Evolutionary conservation across 2,329 filamentous ascomycete genomes (phyloP).

Genomic region (Trichophyton schoenleinii): DNA sequence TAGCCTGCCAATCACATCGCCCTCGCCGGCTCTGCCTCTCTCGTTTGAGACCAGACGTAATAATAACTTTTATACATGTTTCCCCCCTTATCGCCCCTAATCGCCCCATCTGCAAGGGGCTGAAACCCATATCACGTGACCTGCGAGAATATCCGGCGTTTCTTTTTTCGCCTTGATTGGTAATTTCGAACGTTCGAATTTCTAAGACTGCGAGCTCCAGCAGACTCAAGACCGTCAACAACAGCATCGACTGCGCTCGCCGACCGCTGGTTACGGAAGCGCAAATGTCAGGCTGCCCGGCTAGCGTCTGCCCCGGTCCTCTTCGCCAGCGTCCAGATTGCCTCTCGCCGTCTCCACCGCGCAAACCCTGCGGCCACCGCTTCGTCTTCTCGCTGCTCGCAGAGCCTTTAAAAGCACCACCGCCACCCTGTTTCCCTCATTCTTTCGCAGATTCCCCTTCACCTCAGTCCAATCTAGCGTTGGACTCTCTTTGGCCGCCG

Average conservation of each 20-base stretch:
- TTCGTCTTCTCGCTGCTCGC: not conserved
- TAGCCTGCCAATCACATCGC: too few relatives aligned
- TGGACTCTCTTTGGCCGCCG: constrained; percentile 59
- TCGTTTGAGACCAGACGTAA: too few relatives aligned
- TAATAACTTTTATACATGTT: too few relatives aligned
- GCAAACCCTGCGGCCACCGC: not conserved
- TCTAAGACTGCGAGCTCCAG: not conserved
- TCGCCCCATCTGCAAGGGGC: not conserved
- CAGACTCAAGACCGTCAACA: too few relatives aligned
- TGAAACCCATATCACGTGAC: constrained; percentile 1
- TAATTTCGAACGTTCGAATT: constrained; percentile 4
- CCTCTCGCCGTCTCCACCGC: not conserved
- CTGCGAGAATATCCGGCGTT: not conserved
- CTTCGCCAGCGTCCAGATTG: not conserved
- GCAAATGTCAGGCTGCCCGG: not conserved
- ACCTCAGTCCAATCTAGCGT: constrained; percentile 58
- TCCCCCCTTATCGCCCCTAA: too few relatives aligned
- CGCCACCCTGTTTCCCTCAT: constrained; percentile 88
- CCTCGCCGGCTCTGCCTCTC: too few relatives aligned
- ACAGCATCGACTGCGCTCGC: too few relatives aligned
- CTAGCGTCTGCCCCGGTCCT: not conserved
- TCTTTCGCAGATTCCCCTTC: constrained; percentile 52
- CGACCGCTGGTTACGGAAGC: too few relatives aligned
- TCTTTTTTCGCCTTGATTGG: not conserved
- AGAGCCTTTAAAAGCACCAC: constrained; percentile 19